Conservation (phyloP, 1,284 basidiomycete species). For the Ganoderma lucidum region DNA sequence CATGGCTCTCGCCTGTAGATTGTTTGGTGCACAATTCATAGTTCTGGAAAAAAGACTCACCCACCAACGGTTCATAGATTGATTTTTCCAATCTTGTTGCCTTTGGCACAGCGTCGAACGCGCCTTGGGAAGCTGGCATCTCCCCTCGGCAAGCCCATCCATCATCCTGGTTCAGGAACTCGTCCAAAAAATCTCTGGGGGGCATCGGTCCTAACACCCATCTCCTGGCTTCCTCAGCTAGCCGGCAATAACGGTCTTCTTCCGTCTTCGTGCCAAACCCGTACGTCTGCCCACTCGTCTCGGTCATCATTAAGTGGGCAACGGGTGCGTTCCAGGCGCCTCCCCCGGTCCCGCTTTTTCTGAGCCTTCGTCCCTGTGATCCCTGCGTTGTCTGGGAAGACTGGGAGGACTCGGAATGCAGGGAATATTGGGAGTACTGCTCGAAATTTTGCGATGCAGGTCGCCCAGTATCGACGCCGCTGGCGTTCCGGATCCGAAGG, state of each 20-base stretch:
- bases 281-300: conserved; percentile 17
- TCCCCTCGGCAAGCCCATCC: background rate
- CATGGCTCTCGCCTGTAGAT: background rate
- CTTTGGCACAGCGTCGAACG: background rate
- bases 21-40: background rate
- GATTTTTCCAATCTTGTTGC: background rate
- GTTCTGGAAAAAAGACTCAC: background rate
- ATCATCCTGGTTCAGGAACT: background rate
- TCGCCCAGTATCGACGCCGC: too few relatives aligned
- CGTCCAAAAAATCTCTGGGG: background rate
- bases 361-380: background rate
- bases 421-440: background rate
- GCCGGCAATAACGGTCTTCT: background rate
- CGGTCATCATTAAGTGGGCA: conserved; percentile 2
- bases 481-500: too few relatives aligned
- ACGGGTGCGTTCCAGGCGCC: conserved; percentile 10
- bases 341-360: background rate
- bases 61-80: conserved; percentile 7
- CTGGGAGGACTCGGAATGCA: background rate
- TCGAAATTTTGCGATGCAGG: too few relatives aligned
- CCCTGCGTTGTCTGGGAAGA: background rate
- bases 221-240: background rate
- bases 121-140: background rate
- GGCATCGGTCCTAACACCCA: conserved; percentile 4
- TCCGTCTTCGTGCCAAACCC: conserved; percentile 6